phyloP scores from a whole-genome alignment of 257 asterid genomes.

The Anisodus acutangulus region DNA sequence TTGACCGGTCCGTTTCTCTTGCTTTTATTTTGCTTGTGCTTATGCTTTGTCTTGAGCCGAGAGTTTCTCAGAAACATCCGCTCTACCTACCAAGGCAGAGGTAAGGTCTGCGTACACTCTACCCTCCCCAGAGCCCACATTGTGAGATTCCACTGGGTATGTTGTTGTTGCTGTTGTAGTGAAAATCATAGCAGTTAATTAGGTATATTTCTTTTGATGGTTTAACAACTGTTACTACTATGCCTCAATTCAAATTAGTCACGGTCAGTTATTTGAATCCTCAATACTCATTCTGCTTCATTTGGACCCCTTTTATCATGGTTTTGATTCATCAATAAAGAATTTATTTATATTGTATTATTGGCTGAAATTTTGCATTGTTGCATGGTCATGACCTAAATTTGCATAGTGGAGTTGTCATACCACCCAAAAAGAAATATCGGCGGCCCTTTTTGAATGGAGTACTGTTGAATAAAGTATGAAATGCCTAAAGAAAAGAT shows the following conservation, averaged over 20 bases:
- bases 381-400: background rate
- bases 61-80: no score
- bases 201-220: background rate
- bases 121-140: no score
- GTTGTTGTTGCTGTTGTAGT: background rate
- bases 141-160: no score
- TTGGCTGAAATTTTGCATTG: background rate
- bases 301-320: background rate
- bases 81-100: no score
- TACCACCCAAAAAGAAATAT: background rate
- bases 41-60: no score
- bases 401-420: background rate
- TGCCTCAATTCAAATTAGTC: constrained; percentile 1
- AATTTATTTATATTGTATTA: background rate
- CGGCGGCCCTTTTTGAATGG: background rate
- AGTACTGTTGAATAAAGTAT: background rate
- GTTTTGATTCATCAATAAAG: background rate
- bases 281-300: background rate
- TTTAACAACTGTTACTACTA: background rate
- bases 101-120: no score
- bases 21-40: no score
- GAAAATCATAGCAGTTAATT: background rate
- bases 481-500: background rate
- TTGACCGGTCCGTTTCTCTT: no score
- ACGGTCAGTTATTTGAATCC: background rate